Base-by-base conservation (phyloP, 306 rosid species). In the Sicyos baderoa region DNA sequence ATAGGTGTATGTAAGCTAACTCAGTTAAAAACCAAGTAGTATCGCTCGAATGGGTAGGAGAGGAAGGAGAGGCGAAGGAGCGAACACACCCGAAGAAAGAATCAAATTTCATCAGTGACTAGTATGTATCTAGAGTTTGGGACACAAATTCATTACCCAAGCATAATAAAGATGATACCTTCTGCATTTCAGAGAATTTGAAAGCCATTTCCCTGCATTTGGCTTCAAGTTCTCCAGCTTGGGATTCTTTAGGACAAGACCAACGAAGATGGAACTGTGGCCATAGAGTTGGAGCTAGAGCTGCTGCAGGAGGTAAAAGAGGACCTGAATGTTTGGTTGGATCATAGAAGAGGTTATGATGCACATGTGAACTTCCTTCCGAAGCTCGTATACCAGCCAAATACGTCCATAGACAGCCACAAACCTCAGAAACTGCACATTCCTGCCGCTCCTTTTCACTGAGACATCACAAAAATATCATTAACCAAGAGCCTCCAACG, bases 201-300 rank as follows among this genome's bases (percentile, higher is more conserved):
- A 76, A 50, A 72, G 81, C 75, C 84, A 85, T 81, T 76, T 84
- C 80, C 76, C 90, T 82, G 75, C 87, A 88, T 70, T 79, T 78
- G 57, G 79, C 90, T 78, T 94, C 96, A 62, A 88, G 68, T 75
- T 84, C 96, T 75, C 90, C 97, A 66, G 86, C 76, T 74, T 85
- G 87, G 52, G 88, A 93, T 81, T 85, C 99, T 44, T 83, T 79
- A 37, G 97, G 87, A 72, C 97, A 88, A 58, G 99, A 91, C 96
- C 97, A 94, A 63, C 99, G 91, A 58, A 94, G 87, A 81, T 86
- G 95, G 74, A 90, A 94, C 71, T 88, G 90, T 16, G 99, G 99
- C 97, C 97, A 94, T 56, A 94, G 75, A 40, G 87, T 90, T 32
- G 97, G 99, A 65, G 99, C 99, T 61, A 94, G 84, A 51, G 96